These are phyloP conservation scores for Gomphus sp. DNA, from an alignment of 1,284 basidiomycete species.

Conservation along the genomic window DNA sequence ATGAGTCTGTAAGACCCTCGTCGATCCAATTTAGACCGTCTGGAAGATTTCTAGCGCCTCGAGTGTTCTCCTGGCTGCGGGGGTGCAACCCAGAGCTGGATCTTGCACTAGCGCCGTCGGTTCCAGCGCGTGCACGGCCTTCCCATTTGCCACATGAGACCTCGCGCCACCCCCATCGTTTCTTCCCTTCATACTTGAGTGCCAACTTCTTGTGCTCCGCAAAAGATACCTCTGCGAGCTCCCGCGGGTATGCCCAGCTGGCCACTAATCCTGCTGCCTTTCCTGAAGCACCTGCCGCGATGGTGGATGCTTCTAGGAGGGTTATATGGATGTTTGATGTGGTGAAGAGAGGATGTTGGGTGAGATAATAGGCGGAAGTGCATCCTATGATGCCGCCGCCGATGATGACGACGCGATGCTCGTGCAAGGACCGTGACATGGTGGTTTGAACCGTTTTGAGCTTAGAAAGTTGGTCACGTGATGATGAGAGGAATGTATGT, in stretches of 20 bases:
- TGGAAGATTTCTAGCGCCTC: slow-evolving; percentile 33
- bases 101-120: background rate
- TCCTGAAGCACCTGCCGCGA: slow-evolving; percentile 73
- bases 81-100: slow-evolving; percentile 18
- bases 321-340: slow-evolving; percentile 37
- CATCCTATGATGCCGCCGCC: slow-evolving; percentile 78
- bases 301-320: slow-evolving; percentile 68
- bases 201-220: slow-evolving; percentile 74
- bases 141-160: slow-evolving; percentile 61
- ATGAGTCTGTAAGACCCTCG: slow-evolving; percentile 47
- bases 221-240: slow-evolving; percentile 74
- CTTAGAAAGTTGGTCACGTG: too few relatives aligned
- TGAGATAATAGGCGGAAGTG: slow-evolving; percentile 77
- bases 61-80: slow-evolving; percentile 15
- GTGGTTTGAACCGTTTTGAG: too few relatives aligned
- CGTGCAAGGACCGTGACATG: background rate
- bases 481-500: too few relatives aligned
- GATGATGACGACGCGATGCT: slow-evolving; percentile 29
- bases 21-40: slow-evolving; percentile 56
- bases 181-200: slow-evolving; percentile 57
- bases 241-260: slow-evolving; percentile 67
- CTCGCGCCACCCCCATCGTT: slow-evolving; percentile 78
- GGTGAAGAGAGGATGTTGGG: slow-evolving; percentile 43
- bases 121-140: slow-evolving; percentile 24
- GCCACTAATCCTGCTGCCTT: slow-evolving; percentile 93